Percentiles rank a stretch among this genome's conserved stretches.
Evolutionary conservation across 306 rosid species (phyloP).

Genomic region (Herpetospermum pedunculosum): DNA sequence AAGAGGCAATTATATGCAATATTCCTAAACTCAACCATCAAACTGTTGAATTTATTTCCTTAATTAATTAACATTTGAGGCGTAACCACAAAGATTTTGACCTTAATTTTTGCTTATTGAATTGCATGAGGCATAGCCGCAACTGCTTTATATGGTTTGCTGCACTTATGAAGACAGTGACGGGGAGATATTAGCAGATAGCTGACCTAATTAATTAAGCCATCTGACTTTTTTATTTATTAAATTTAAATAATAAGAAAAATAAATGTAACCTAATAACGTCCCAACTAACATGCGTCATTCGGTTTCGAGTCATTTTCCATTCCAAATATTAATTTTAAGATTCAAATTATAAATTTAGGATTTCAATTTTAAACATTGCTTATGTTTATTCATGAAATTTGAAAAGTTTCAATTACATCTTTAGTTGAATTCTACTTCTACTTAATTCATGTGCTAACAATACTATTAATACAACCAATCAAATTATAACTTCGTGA

Average conservation of each 20-base stretch:
- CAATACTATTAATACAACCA: too few species aligned
- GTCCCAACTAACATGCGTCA: not conserved
- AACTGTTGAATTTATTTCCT: not conserved
- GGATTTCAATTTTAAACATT: too few species aligned
- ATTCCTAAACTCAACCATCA: not conserved
- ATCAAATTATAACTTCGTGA: too few species aligned
- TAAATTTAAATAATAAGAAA: not conserved
- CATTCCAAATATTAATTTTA: not conserved
- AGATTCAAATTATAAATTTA: not conserved
- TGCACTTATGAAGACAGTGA: not conserved
- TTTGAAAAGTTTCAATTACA: too few species aligned
- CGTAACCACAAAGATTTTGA: not conserved
- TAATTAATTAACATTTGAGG: not conserved
- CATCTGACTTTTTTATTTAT: not conserved
- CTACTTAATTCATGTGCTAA: too few species aligned
- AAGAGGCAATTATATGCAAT: not conserved
- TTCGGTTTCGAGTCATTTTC: not conserved
- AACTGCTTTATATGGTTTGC: not conserved
- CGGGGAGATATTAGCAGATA: not conserved
- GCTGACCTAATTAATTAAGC: slow-evolving; percentile 2
- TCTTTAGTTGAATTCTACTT: too few species aligned
- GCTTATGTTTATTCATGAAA: too few species aligned
- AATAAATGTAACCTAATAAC: not conserved
- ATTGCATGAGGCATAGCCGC: not conserved
- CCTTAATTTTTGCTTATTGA: not conserved